Conservation (phyloP, 768 basidiomycete species). For the Melanogaster broomeanus region DNA sequence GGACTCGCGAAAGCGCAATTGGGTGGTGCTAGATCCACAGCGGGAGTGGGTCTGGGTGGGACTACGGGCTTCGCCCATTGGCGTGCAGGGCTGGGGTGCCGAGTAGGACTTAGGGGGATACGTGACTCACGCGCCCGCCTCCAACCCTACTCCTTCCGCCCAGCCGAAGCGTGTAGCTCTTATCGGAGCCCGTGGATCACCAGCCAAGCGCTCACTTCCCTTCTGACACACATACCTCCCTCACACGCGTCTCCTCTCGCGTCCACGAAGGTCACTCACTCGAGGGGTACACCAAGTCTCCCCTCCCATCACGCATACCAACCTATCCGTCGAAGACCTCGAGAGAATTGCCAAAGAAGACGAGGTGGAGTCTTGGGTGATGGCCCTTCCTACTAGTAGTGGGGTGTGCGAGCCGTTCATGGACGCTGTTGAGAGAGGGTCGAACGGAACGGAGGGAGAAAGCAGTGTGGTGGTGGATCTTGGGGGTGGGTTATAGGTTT, state of each 20-base stretch:
- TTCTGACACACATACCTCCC: slow-evolving; percentile 88
- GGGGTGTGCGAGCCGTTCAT: slow-evolving; percentile 96
- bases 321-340: slow-evolving; percentile 77
- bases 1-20: slow-evolving; percentile 19
- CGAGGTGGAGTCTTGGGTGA: slow-evolving; percentile 97
- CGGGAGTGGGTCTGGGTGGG: too few relatives aligned
- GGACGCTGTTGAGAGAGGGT: slow-evolving; percentile 84
- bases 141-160: slow-evolving; percentile 39
- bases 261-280: slow-evolving; percentile 85
- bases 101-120: slow-evolving; percentile 71
- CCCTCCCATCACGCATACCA: slow-evolving; percentile 74
- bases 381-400: slow-evolving; percentile 99
- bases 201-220: slow-evolving; percentile 89
- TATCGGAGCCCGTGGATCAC: slow-evolving; percentile 98
- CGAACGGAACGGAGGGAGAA: slow-evolving; percentile 48
- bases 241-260: slow-evolving; percentile 96
- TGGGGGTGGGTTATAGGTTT: slow-evolving; percentile 93
- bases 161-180: slow-evolving; percentile 89
- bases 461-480: slow-evolving; percentile 86
- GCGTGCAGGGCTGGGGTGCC: slow-evolving; percentile 36
- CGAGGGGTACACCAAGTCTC: slow-evolving; percentile 78
- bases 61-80: slow-evolving; percentile 18
- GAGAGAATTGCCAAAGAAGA: slow-evolving; percentile 86
- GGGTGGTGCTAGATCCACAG: slow-evolving; percentile 10
- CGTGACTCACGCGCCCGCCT: slow-evolving; percentile 58